Percentiles rank a stretch among this genome's conserved stretches.
Conservation (phyloP, 2,329 filamentous ascomycete genomes). For the Colletotrichum echinochloae region DNA sequence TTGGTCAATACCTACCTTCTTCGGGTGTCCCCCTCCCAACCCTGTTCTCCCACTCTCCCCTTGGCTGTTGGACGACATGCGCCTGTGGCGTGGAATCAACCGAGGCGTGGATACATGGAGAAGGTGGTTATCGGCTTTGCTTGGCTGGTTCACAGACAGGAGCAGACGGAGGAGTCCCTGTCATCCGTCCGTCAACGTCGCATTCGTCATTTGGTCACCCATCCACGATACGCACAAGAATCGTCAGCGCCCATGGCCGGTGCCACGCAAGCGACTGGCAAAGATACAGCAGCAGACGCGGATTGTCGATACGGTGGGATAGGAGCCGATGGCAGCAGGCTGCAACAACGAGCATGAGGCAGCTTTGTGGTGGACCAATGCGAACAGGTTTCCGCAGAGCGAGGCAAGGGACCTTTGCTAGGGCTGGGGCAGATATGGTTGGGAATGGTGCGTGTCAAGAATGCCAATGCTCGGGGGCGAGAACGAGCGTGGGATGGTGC, state of each 20-base stretch:
- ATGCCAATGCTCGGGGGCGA: background rate
- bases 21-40: background rate
- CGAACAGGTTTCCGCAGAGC: background rate
- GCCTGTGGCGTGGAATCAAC: background rate
- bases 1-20: background rate
- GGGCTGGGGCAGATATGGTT: background rate
- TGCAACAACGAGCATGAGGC: background rate
- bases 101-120: slow-evolving; percentile 1
- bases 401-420: background rate
- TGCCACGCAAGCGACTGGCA: background rate
- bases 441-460: background rate
- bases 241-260: slow-evolving; percentile 22
- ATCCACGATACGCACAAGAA: background rate
- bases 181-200: slow-evolving; percentile 34
- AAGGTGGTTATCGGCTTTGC: background rate
- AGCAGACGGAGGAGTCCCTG: slow-evolving; percentile 12
- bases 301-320: slow-evolving; percentile 2
- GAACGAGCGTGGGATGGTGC: background rate
- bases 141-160: slow-evolving; percentile 18
- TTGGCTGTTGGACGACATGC: background rate
- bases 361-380: slow-evolving; percentile 1
- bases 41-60: background rate
- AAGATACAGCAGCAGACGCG: slow-evolving; percentile 18
- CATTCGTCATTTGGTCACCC: slow-evolving; percentile 13
- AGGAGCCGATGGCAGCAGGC: background rate